phyloP scores from a whole-genome alignment of 176 grass and related monocot genomes.

The Guadua angustifolia region DNA sequence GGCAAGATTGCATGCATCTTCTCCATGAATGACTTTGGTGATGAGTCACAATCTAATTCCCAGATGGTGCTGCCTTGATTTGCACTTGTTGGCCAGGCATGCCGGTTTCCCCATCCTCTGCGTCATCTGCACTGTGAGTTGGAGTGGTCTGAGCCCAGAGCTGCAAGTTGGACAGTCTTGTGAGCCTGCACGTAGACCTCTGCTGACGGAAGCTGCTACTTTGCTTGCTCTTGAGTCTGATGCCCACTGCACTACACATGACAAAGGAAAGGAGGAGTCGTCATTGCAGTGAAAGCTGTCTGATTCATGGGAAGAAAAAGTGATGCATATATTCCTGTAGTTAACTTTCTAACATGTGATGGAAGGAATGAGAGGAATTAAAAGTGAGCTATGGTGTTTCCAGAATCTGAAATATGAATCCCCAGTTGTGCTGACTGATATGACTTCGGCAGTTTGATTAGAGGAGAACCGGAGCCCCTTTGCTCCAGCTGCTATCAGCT shows the following conservation, averaged over 20 bases:
- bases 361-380: background rate
- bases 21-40: conserved; percentile 59
- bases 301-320: conserved; percentile 47
- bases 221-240: conserved; percentile 35
- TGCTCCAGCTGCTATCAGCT: conserved; percentile 15
- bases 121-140: conserved; percentile 36
- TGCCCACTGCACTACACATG: conserved; percentile 17
- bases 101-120: conserved; percentile 42
- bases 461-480: background rate
- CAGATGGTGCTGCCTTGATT: conserved; percentile 55
- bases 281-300: conserved; percentile 45
- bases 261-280: conserved; percentile 34
- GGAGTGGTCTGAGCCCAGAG: conserved; percentile 27
- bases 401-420: conserved; percentile 44
- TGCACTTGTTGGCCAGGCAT: conserved; percentile 52
- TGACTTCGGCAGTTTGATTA: background rate
- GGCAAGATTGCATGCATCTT: conserved; percentile 54
- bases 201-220: conserved; percentile 46
- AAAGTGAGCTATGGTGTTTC: conserved; percentile 25
- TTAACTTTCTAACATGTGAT: conserved; percentile 40
- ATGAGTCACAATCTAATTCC: conserved; percentile 45
- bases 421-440: background rate
- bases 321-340: conserved; percentile 21
- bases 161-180: conserved; percentile 45
- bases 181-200: conserved; percentile 50